Conservation (phyloP, 202 grass and related monocot genomes). For the Setaria viridis region DNA sequence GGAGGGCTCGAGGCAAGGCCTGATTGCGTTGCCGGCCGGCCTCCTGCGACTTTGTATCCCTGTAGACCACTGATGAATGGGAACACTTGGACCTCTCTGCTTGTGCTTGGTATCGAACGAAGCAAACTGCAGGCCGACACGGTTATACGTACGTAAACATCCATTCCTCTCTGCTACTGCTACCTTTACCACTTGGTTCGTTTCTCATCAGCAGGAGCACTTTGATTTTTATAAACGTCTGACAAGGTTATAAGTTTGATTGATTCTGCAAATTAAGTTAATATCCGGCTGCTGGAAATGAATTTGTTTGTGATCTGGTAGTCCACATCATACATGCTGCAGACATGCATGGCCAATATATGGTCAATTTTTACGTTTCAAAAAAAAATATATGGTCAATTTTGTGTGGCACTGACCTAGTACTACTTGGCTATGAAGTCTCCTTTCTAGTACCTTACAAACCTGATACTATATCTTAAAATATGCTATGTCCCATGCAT, state of each 20-base stretch:
- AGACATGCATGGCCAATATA: neutral
- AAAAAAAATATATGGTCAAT: neutral
- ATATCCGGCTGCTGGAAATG: neutral
- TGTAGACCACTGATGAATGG: slow-evolving; percentile 2
- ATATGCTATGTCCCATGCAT: neutral
- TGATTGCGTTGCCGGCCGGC: neutral
- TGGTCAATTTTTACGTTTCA: too few species aligned
- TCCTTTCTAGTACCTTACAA: neutral
- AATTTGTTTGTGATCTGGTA: neutral
- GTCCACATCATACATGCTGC: neutral
- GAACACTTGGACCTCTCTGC: slow-evolving; percentile 25
- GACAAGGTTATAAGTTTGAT: neutral
- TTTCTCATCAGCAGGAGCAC: neutral
- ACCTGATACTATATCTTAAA: neutral
- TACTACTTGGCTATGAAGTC: neutral
- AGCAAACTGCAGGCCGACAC: neutral
- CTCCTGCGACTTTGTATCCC: neutral
- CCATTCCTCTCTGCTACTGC: too few species aligned
- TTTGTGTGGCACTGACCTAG: slow-evolving; percentile 6
- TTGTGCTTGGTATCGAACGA: neutral
- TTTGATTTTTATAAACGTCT: neutral
- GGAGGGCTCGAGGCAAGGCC: too few species aligned
- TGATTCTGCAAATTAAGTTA: neutral
- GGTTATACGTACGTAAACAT: neutral
- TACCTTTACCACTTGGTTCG: neutral